Percentiles rank a stretch among this genome's conserved stretches.
phyloP scores from a whole-genome alignment of 371 early-diverging fungal species.

The Phascolomyces articulosus region DNA sequence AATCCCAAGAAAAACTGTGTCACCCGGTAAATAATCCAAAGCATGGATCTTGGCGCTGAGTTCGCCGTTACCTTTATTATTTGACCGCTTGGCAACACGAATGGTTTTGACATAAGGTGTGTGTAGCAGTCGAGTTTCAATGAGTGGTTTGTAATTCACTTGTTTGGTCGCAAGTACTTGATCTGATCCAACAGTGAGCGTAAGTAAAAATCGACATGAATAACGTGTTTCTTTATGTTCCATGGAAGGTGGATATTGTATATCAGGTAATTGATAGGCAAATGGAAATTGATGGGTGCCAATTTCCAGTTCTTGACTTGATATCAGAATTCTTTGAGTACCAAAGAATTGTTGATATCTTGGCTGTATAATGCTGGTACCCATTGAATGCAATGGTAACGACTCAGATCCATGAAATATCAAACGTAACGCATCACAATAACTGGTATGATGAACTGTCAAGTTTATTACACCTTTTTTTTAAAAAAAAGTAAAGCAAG shows the following conservation, averaged over 20 bases:
- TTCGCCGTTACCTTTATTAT: too few species aligned
- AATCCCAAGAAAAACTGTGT: not conserved
- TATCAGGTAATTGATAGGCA: not conserved
- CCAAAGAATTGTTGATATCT: conserved; percentile 1
- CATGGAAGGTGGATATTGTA: not conserved
- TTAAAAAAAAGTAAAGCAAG: not conserved
- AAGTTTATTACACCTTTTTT: not conserved
- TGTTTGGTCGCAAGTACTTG: not conserved
- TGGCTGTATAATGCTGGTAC: not conserved
- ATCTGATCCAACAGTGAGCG: not conserved
- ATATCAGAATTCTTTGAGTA: not conserved
- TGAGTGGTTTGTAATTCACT: not conserved
- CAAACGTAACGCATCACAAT: not conserved
- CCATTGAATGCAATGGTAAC: not conserved
- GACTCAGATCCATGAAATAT: not conserved
- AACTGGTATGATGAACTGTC: not conserved
- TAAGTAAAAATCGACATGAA: not conserved
- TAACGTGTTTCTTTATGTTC: not conserved
- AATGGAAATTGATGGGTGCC: not conserved
- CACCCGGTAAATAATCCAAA: not conserved
- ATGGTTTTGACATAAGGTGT: not conserved
- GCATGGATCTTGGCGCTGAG: not conserved
- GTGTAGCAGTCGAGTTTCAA: not conserved
- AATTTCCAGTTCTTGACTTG: not conserved
- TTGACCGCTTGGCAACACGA: not conserved